Conservation (phyloP, 768 basidiomycete genomes). For the Calocera viscosa region DNA sequence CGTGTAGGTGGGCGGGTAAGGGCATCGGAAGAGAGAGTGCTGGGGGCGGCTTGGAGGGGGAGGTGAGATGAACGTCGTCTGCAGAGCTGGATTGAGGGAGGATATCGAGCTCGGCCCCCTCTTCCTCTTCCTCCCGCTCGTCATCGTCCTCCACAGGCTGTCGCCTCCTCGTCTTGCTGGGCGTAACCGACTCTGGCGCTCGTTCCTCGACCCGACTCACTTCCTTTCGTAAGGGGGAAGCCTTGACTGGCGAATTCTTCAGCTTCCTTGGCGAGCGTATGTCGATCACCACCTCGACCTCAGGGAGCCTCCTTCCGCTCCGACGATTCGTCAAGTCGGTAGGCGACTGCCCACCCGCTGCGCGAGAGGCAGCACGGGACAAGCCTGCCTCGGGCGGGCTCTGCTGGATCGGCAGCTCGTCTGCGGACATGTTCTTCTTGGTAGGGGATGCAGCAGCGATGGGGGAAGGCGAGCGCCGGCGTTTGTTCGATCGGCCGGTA, state of each 20-base stretch:
- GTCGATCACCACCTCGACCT: neutral
- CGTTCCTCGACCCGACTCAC: neutral
- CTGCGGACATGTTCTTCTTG: neutral
- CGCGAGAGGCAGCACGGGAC: neutral
- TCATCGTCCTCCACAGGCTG: neutral
- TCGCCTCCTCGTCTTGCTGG: neutral
- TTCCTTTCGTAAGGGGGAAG: neutral
- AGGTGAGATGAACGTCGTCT: neutral
- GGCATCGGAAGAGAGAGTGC: conserved; percentile 16
- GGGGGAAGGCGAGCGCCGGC: no score
- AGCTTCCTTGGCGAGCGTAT: neutral
- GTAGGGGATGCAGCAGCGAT: no score
- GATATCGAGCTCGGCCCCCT: neutral
- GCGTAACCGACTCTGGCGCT: neutral
- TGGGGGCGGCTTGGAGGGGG: no score
- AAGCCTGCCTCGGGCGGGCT: neutral
- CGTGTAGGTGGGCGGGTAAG: conserved; percentile 34
- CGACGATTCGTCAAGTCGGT: neutral
- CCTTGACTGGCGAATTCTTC: neutral
- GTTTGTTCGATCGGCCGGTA: no score
- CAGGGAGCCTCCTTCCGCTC: neutral
- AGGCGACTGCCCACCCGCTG: neutral
- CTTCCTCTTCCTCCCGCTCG: neutral
- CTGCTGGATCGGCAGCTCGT: neutral
- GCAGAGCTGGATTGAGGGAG: neutral